Conservation (phyloP, 306 rosid species). For the Rosa chinensis region DNA sequence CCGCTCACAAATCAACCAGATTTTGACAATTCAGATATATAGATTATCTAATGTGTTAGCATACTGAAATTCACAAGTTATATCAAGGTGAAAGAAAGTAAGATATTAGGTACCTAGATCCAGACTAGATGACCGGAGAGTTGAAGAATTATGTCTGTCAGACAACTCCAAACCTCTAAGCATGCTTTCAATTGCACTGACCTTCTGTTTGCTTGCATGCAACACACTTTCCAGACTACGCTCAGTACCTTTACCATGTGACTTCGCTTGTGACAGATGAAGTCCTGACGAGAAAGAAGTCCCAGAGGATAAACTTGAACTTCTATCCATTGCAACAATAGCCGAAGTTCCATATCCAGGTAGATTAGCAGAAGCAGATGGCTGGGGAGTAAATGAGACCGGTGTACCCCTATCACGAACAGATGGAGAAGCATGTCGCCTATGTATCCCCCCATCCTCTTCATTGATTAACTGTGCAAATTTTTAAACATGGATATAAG, state of each 20-base stretch:
- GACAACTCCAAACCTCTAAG: conserved; percentile 93
- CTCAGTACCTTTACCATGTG: conserved; percentile 68
- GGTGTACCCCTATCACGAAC: conserved; percentile 80
- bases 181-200: conserved; percentile 98
- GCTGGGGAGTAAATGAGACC: conserved; percentile 52
- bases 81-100: conserved; percentile 19
- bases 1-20: conserved; percentile 53
- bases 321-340: conserved; percentile 97
- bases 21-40: conserved; percentile 14
- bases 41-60: conserved; percentile 19
- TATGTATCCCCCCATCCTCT: conserved; percentile 96
- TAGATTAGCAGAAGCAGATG: conserved; percentile 65
- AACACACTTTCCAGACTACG: conserved; percentile 94
- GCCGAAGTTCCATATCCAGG: conserved; percentile 99
- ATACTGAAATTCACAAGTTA: conserved; percentile 19
- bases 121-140: conserved; percentile 82
- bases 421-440: conserved; percentile 90
- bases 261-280: conserved; percentile 72
- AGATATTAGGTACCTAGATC: conserved; percentile 85
- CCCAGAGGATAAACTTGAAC: conserved; percentile 81
- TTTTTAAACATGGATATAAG: conserved; percentile 20
- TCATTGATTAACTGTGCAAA: conserved; percentile 84
- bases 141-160: conserved; percentile 68
- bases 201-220: conserved; percentile 98
- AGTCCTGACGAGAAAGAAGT: conserved; percentile 70